phyloP scores from a whole-genome alignment of 805 yeast genomes.

The Diddensiella caesifluorescens region DNA sequence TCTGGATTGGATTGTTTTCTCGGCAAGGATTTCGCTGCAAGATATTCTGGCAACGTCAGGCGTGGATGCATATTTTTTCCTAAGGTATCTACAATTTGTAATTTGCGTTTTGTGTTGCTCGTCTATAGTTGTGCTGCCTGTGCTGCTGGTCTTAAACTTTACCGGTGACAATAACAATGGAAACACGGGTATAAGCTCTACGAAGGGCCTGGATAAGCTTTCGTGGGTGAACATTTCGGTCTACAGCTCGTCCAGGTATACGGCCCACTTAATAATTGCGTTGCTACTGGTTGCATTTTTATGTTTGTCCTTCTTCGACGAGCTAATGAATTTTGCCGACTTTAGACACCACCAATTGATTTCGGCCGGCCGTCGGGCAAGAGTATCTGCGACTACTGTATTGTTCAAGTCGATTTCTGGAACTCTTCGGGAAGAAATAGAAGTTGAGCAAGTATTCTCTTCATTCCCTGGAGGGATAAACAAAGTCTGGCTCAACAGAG shows the following conservation, averaged over 20 bases:
- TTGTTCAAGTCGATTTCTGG: slow-evolving; percentile 64
- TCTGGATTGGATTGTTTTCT: slow-evolving; percentile 53
- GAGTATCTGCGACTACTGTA: slow-evolving; percentile 44
- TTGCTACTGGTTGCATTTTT: slow-evolving; percentile 50
- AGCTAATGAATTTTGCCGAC: slow-evolving; percentile 17
- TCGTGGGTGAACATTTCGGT: slow-evolving; percentile 68
- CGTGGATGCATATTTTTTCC: slow-evolving; percentile 67
- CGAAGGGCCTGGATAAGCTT: slow-evolving; percentile 55
- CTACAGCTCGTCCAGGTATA: slow-evolving; percentile 43
- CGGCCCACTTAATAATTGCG: slow-evolving; percentile 61
- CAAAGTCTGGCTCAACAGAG: slow-evolving; percentile 55
- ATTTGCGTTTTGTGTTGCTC: slow-evolving; percentile 47
- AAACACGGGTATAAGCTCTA: slow-evolving; percentile 16
- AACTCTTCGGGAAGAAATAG: slow-evolving; percentile 42
- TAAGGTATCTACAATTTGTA: slow-evolving; percentile 54
- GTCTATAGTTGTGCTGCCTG: slow-evolving; percentile 50
- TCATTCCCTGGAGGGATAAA: slow-evolving; percentile 51
- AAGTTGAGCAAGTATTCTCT: slow-evolving; percentile 49
- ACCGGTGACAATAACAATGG: slow-evolving; percentile 33
- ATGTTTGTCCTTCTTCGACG: slow-evolving; percentile 44
- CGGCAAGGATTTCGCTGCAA: slow-evolving; percentile 37
- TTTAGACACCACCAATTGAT: slow-evolving; percentile 43
- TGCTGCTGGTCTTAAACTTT: slow-evolving; percentile 60
- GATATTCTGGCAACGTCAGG: slow-evolving; percentile 48
- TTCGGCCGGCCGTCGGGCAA: slow-evolving; percentile 20